A percentile compares a stretch with the other conserved stretches of the same genome.
These are phyloP conservation scores for Agrostemma githago DNA, from an alignment of 148 eudicot genomes.

Conservation along the genomic window DNA sequence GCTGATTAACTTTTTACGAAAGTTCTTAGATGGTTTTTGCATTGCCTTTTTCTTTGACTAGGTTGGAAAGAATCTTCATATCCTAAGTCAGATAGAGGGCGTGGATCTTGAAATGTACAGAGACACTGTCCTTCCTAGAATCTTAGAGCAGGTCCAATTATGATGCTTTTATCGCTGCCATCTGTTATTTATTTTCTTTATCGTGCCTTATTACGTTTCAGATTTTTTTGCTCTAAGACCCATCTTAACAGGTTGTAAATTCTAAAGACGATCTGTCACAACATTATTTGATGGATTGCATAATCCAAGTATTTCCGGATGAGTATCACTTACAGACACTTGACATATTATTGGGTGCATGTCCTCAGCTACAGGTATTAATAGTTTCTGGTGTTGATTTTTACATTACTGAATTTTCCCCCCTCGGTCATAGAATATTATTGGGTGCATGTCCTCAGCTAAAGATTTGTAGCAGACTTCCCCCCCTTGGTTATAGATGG, in stretches of 20 bases:
- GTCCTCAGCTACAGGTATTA: constrained; percentile 90
- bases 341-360: constrained; percentile 81
- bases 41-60: constrained; percentile 32
- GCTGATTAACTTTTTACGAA: constrained; percentile 6
- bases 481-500: neutral
- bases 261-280: constrained; percentile 95
- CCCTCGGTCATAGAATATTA: too few relatives aligned
- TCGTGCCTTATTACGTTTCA: neutral
- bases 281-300: constrained; percentile 93
- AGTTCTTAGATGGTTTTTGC: constrained; percentile 15
- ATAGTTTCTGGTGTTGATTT: neutral
- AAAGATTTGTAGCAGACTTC: neutral
- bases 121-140: constrained; percentile 87
- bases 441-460: too few relatives aligned
- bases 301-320: constrained; percentile 98
- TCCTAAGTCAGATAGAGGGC: constrained; percentile 99
- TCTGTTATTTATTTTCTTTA: neutral
- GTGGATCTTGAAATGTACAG: constrained; percentile 87
- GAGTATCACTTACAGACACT: constrained; percentile 98
- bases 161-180: neutral
- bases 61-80: constrained; percentile 98
- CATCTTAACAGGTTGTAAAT: constrained; percentile 63
- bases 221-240: neutral
- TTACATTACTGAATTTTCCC: neutral
- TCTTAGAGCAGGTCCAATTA: constrained; percentile 79